Conservation (phyloP, 441 rosid genomes). For the Corymbia citriodora region DNA sequence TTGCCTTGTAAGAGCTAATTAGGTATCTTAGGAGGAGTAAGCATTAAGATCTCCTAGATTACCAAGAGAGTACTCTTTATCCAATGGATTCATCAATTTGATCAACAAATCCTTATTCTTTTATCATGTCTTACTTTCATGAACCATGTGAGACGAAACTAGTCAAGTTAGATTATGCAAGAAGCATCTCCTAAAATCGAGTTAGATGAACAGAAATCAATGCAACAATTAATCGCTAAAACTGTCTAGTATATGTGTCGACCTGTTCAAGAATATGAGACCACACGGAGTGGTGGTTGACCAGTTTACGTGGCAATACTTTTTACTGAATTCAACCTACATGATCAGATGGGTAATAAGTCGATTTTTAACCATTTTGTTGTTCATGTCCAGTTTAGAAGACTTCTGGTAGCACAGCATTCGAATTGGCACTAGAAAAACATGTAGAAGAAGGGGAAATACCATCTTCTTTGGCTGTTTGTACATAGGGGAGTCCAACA, state of each 20-base stretch:
- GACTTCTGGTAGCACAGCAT: neutral
- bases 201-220: neutral
- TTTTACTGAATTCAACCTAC: neutral
- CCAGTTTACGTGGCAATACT: neutral
- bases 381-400: neutral
- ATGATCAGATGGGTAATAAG: neutral
- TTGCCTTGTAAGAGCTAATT: neutral
- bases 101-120: neutral
- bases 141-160: rapidly evolving
- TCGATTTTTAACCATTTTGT: neutral
- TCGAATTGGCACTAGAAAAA: neutral
- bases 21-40: neutral
- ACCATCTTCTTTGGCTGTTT: constrained; percentile 25
- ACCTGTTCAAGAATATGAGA: neutral
- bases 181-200: neutral
- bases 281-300: neutral
- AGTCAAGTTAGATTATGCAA: neutral
- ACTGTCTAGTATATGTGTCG: neutral
- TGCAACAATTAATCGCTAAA: neutral
- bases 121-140: neutral
- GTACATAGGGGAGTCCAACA: neutral
- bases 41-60: neutral
- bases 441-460: neutral
- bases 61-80: neutral
- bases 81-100: neutral